phyloP scores from a whole-genome alignment of 2,329 filamentous ascomycete species.

The Alternaria arbusti region DNA sequence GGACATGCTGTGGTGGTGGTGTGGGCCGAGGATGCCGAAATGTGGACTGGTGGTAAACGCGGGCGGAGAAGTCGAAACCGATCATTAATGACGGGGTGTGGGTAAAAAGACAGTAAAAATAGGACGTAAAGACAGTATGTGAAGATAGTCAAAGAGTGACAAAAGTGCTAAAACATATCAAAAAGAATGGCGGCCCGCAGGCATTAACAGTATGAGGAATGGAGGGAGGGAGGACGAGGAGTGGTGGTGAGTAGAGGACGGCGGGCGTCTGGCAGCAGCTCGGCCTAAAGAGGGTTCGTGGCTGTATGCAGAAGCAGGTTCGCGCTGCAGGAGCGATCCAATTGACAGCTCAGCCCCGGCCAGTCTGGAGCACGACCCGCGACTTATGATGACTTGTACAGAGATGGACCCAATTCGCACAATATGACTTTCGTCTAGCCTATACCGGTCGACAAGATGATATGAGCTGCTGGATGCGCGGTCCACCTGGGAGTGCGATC shows the following conservation, averaged over 20 bases:
- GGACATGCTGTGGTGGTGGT: constrained; percentile 40
- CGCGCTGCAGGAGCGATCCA: constrained; percentile 41
- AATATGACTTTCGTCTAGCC: constrained; percentile 13
- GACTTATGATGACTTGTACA: constrained; percentile 18
- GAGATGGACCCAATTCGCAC: constrained; percentile 19
- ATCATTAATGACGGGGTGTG: constrained; percentile 39
- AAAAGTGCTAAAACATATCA: constrained; percentile 42
- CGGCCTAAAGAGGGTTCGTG: constrained; percentile 35
- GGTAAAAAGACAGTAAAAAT: constrained; percentile 20
- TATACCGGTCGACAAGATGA: not conserved
- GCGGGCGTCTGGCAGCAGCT: constrained; percentile 24
- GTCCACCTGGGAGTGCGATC: constrained; percentile 22
- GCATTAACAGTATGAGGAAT: constrained; percentile 44
- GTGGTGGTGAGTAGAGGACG: constrained; percentile 39
- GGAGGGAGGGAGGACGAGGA: constrained; percentile 35
- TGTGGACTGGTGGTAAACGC: constrained; percentile 25
- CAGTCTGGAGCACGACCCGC: constrained; percentile 38
- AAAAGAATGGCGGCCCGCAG: constrained; percentile 45
- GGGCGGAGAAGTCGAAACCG: constrained; percentile 30
- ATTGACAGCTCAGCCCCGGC: constrained; percentile 35
- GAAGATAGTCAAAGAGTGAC: constrained; percentile 43
- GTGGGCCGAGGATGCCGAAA: constrained; percentile 28
- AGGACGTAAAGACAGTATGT: constrained; percentile 25
- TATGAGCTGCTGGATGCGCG: constrained; percentile 1
- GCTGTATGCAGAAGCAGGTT: constrained; percentile 33